Evolutionary conservation across 495 filamentous ascomycete species (phyloP).

Genomic region (Elaphomyces granulatus): DNA sequence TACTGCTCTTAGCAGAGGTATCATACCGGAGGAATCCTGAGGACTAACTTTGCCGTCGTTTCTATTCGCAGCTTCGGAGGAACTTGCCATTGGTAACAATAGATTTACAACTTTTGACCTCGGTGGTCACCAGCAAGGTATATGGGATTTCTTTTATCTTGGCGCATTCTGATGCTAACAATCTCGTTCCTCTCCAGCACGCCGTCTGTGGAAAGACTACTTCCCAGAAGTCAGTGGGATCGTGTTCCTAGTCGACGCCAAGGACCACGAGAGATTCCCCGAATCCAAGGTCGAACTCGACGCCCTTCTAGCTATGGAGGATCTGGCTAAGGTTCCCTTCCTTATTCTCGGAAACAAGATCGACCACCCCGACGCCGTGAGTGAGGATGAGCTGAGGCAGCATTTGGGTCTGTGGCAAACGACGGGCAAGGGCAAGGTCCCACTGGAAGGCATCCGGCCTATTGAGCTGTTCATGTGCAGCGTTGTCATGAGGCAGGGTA

Average conservation of each 20-base stretch:
- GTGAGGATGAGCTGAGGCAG: conserved; percentile 84
- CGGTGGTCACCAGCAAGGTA: conserved; percentile 93
- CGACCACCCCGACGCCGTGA: conserved; percentile 88
- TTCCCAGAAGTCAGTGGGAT: conserved; percentile 98
- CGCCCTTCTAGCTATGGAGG: conserved; percentile 86
- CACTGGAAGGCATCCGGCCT: conserved; percentile 82
- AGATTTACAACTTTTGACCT: conserved; percentile 97
- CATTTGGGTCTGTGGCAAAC: conserved; percentile 89
- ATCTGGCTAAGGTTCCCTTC: conserved; percentile 84
- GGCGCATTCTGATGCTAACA: too few species aligned
- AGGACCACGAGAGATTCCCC: conserved; percentile 82
- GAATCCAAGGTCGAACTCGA: conserved; percentile 96
- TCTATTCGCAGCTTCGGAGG: conserved; percentile 59
- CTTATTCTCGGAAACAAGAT: conserved; percentile 97
- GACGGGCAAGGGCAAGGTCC: conserved; percentile 95
- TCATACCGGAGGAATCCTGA: too few species aligned
- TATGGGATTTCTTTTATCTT: too few species aligned
- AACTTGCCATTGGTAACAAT: conserved; percentile 90
- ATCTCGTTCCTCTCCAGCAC: conserved; percentile 38
- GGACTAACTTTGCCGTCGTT: background rate
- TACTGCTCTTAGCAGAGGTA: background rate
- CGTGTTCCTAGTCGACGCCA: conserved; percentile 95
- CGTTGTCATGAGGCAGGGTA: conserved; percentile 92
- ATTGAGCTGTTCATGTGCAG: conserved; percentile 99
- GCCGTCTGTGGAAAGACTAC: conserved; percentile 95